Conservation (phyloP, 306 rosid genomes). For the Fragaria ananassa region DNA sequence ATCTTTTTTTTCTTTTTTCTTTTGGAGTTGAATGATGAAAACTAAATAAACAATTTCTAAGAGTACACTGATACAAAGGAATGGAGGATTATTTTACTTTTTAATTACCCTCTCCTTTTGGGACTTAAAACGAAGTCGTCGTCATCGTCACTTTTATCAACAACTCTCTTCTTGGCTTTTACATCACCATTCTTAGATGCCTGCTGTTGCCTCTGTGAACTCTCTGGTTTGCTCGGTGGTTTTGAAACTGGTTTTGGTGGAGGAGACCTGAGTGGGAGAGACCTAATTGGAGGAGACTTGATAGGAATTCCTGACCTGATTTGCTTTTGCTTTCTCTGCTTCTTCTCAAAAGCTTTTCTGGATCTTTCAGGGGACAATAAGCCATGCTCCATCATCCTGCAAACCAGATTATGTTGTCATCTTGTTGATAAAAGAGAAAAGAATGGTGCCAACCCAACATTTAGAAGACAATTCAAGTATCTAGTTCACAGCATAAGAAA, state of each 20-base stretch:
- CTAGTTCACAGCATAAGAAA: background rate
- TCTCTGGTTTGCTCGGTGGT: conserved; percentile 50
- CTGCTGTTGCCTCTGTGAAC: conserved; percentile 59
- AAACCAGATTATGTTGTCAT: conserved; percentile 15
- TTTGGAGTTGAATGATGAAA: conserved; percentile 19
- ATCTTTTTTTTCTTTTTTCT: background rate
- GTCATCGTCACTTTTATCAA: conserved; percentile 46
- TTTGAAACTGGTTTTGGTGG: conserved; percentile 25
- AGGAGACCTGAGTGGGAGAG: conserved; percentile 1
- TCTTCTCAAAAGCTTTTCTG: conserved; percentile 75
- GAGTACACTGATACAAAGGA: conserved; percentile 13
- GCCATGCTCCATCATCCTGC: conserved; percentile 99
- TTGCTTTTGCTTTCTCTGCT: conserved; percentile 84
- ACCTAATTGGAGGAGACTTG: conserved; percentile 35
- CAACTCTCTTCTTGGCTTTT: conserved; percentile 65
- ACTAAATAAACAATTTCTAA: conserved; percentile 15
- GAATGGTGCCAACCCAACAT: background rate
- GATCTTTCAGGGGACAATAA: conserved; percentile 72
- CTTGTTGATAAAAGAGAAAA: too few species aligned
- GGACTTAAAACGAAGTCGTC: conserved; percentile 66
- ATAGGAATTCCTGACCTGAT: conserved; percentile 68
- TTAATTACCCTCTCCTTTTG: conserved; percentile 56
- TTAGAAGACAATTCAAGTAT: conserved; percentile 5
- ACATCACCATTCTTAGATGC: conserved; percentile 66
- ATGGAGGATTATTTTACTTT: background rate